Base-by-base conservation (phyloP, 176 grass and related monocot species). In the barley (Hordeum vulgare) region DNA sequence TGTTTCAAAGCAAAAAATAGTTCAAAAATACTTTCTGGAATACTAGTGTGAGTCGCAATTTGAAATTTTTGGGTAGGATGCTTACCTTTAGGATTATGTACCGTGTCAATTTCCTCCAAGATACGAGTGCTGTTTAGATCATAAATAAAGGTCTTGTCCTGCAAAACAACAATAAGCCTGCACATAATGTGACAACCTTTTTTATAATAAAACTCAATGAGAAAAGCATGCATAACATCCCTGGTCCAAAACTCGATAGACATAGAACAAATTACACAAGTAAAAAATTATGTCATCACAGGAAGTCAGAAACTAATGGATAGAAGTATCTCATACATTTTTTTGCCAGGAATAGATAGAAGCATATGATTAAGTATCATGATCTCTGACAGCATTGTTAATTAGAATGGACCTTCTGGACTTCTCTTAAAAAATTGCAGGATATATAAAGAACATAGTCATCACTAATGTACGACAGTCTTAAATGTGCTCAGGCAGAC, bases 121-220 rank as follows among this genome's bases (percentile, higher is more conserved):
- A 98, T 94, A 81, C 44, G 82, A 64, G 57, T 80, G 61, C 85
- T 95, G 72, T 90, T 98, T 67, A 98, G 80, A 77, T 98, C 96
- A 74, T 95, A 94, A 76, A 98, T 83, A 87, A 88, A 98, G 27
- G 89, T 83, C 70, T 91, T 95, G 51, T 95, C 76, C 80, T 89
- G 96, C 93, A 98, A 92, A 85, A 98, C 87, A 78, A 98, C 96
- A 87, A 98, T 41, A 89, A 98, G 91, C 87, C 96, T 98, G 91
- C 73, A 95, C 66, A 90, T 72, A 81, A 90, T 88, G 76, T 84
- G 84, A 90, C 37, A 83, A 78, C 35, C 35, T 49, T 68, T 80
- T 81, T 70, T n/a, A 72, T 56, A 21, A 75, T 70, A 81, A 83
- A 33, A 82, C 31, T 42, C 41, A 11, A 0, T 23, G 64, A 54